A percentile compares a stretch with the other conserved stretches of the same genome.
Conservation (phyloP, 352 stramenopile species). For the Globisporangium alternatum region DNA sequence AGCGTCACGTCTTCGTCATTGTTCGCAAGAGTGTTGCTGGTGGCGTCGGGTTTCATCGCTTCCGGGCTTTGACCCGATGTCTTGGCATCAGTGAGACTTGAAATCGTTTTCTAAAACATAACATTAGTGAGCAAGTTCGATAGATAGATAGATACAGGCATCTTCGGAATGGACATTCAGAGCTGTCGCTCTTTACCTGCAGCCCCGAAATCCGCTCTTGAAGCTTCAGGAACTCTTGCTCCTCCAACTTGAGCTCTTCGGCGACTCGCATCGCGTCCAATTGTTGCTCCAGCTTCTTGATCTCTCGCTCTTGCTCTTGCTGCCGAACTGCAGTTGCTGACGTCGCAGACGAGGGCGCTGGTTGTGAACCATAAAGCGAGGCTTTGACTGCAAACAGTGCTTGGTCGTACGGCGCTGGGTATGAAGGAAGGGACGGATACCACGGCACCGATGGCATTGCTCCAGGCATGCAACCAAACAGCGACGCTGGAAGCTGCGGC, state of each 20-base stretch:
- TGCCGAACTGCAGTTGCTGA: conserved; percentile 2
- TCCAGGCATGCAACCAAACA: background rate
- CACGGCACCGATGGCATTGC: background rate
- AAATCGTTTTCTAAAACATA: conserved; percentile 1
- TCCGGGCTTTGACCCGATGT: background rate
- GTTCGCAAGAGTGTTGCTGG: background rate
- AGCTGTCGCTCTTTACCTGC: conserved; percentile 7
- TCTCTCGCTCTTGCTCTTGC: conserved; percentile 17
- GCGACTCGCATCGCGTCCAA: conserved; percentile 7
- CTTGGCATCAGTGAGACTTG: conserved; percentile 7
- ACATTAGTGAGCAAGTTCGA: no score
- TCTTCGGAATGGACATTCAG: no score
- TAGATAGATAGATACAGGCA: no score
- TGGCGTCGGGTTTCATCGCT: background rate
- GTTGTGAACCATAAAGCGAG: background rate
- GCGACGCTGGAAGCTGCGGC: background rate
- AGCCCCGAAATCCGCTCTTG: conserved; percentile 14
- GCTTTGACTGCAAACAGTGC: background rate
- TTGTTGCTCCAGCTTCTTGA: conserved; percentile 18
- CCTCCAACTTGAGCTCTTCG: conserved; percentile 13
- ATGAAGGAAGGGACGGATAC: background rate
- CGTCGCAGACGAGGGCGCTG: background rate
- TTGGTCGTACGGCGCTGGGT: background rate
- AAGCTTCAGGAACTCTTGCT: conserved; percentile 13
- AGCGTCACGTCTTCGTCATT: conserved; percentile 29